Evolutionary conservation across 2,329 filamentous ascomycete species (phyloP).

Genomic region (Fusarium xylarioides): DNA sequence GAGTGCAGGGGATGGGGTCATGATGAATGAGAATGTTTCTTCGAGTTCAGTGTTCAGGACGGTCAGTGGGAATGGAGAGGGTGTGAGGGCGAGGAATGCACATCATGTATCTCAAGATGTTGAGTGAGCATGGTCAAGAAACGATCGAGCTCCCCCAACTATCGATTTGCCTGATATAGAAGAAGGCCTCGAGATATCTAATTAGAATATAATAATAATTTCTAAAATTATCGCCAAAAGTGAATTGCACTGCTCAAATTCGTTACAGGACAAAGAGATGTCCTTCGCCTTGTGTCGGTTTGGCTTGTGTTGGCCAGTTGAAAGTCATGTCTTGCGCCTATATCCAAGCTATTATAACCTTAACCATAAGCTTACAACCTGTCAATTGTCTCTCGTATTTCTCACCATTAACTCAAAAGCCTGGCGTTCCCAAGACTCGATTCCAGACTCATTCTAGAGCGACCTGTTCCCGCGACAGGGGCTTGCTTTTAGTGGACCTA

Average conservation of each 20-base stretch:
- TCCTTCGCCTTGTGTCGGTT: background rate
- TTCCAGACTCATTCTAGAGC: background rate
- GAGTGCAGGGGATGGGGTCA: constrained; percentile 37
- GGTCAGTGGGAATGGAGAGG: constrained; percentile 33
- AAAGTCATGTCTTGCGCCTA: background rate
- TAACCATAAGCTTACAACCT: background rate
- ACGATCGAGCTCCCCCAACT: background rate
- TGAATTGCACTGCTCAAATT: background rate
- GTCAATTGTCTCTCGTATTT: background rate
- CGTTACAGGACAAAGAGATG: background rate
- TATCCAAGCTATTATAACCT: background rate
- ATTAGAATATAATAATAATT: background rate
- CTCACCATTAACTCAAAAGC: background rate
- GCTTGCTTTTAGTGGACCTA: constrained; percentile 25
- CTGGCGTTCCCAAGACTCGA: background rate
- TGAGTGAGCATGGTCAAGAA: background rate
- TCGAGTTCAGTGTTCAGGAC: constrained; percentile 73
- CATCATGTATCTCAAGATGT: background rate
- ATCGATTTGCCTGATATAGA: background rate
- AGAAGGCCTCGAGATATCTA: background rate
- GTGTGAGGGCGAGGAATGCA: constrained; percentile 14
- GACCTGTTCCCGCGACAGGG: background rate
- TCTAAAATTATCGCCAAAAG: background rate
- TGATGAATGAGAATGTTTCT: constrained; percentile 61
- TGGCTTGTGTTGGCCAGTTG: background rate